Conservation (phyloP, 148 eudicot species). For the Rhododendron williamsianum region DNA sequence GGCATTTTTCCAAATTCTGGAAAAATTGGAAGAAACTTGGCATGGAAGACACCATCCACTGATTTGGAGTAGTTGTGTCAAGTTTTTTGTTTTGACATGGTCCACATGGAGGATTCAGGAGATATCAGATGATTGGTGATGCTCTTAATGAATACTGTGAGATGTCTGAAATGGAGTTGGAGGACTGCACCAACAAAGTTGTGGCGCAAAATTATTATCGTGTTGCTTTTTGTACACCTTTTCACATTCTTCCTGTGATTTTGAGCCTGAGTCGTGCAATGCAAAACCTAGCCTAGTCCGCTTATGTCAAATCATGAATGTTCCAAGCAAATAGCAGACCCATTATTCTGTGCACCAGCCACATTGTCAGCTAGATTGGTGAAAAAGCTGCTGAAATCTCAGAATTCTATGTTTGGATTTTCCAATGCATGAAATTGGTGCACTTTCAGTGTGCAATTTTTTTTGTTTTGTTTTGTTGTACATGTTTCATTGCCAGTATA, state of each 20-base stretch:
- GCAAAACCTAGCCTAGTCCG: not conserved
- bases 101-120: not conserved
- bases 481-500: not conserved
- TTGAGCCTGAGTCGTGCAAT: not conserved
- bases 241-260: not conserved
- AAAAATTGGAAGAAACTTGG: not conserved
- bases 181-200: not conserved
- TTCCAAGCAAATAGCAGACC: not conserved
- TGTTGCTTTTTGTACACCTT: not conserved
- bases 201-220: not conserved
- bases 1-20: not conserved
- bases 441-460: not conserved
- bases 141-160: not conserved
- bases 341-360: not conserved
- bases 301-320: not conserved
- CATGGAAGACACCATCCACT: not conserved
- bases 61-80: not conserved
- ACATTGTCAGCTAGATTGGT: not conserved
- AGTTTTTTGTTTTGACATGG: not conserved
- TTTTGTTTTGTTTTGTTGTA: not conserved
- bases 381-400: slow-evolving; percentile 6
- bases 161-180: not conserved
- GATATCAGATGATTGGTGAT: not conserved
- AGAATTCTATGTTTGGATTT: not conserved
- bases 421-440: not conserved